These are phyloP conservation scores for Fusarium incarnatum DNA, from an alignment of 2,329 filamentous ascomycete species.

Conservation along the genomic window DNA sequence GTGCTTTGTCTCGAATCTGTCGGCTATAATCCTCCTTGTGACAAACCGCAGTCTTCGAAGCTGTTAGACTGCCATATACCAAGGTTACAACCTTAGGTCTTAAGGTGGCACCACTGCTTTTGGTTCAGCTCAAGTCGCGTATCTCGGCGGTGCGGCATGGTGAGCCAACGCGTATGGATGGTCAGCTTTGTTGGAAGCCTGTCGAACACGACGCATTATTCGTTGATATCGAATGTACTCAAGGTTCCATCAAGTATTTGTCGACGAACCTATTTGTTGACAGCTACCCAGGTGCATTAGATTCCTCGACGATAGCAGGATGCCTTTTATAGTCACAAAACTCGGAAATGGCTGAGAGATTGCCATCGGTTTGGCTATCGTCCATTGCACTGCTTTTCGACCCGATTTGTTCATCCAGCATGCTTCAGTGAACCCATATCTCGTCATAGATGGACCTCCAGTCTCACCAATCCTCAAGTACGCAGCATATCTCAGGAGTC, in stretches of 20 bases:
- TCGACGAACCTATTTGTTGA: background rate
- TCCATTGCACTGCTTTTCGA: background rate
- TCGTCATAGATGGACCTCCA: background rate
- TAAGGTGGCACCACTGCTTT: no score
- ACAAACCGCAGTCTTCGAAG: background rate
- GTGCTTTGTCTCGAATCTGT: background rate
- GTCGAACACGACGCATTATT: background rate
- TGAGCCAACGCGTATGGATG: no score
- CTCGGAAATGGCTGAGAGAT: background rate
- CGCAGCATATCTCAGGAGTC: background rate
- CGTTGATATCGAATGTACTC: no score
- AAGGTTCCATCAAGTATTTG: background rate
- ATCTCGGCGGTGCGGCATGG: background rate
- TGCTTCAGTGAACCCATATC: background rate
- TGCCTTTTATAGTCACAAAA: background rate
- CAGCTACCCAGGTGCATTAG: background rate
- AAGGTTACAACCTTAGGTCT: no score
- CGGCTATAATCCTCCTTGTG: background rate
- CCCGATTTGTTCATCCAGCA: background rate
- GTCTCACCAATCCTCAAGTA: background rate
- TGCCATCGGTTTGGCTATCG: background rate
- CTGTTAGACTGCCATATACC: no score
- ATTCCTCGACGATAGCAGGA: background rate
- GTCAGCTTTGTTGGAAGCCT: background rate
- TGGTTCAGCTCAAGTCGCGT: background rate